Evolutionary conservation across 305 asterid genomes (phyloP).

Genomic region (Ilex paraguariensis): DNA sequence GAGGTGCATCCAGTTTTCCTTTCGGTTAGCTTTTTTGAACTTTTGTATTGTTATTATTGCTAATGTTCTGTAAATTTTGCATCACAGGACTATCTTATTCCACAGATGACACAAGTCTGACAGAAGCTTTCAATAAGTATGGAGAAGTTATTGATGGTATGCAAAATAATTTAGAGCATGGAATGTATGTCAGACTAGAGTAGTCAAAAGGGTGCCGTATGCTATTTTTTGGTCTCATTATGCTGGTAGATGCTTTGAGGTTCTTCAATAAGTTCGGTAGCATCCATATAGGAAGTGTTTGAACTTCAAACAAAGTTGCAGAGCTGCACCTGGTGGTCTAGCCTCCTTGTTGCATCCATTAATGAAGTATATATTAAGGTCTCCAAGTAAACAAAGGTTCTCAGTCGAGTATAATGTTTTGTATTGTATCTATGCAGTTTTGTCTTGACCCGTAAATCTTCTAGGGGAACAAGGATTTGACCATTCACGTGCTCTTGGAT

Average conservation of each 20-base stretch:
- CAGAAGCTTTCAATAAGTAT: conserved; percentile 57
- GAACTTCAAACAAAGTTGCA: too few species aligned
- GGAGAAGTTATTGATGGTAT: conserved; percentile 82
- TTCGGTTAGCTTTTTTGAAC: neutral
- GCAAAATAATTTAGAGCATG: conserved; percentile 3
- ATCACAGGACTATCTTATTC: conserved; percentile 63
- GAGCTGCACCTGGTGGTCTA: too few species aligned
- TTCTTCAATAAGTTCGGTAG: too few species aligned
- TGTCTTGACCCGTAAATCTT: too few species aligned
- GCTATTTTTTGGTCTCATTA: neutral
- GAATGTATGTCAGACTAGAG: neutral
- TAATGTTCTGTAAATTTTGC: conserved; percentile 14
- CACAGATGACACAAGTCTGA: conserved; percentile 49
- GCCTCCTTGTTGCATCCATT: too few species aligned
- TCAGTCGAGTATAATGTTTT: too few species aligned
- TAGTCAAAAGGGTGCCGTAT: neutral
- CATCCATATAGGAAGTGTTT: too few species aligned
- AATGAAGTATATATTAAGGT: too few species aligned
- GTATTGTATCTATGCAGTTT: too few species aligned
- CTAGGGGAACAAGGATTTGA: too few species aligned
- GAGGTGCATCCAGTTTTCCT: conserved; percentile 45
- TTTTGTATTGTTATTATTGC: neutral
- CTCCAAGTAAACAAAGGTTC: too few species aligned
- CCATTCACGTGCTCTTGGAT: too few species aligned
- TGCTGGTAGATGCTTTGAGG: neutral